Evolutionary conservation across 192 early-diverging fungal genomes (phyloP), one percentile per base, ranked within the genome.

Genomic region (Linnemannia exigua): DNA sequence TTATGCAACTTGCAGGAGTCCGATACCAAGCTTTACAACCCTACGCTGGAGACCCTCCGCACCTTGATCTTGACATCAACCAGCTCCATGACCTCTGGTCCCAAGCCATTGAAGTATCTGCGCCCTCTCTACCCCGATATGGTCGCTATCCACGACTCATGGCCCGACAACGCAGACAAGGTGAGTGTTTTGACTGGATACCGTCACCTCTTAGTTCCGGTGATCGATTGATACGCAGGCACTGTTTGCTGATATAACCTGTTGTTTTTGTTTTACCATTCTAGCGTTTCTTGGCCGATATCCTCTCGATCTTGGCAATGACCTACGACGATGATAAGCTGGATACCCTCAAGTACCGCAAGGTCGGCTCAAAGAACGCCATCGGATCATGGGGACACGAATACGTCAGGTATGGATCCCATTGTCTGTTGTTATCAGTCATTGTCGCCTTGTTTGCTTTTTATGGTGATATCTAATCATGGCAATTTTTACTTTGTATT

Each of bases 81-180:
- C 5, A 96, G 95, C 74, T 99, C 99, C 58, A 99, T 99, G 99
- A 99, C 99, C 11, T 97, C 97, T n/a, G 99, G 99, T 7, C 98
- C 99, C 68, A 99, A 99, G 87, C 98, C 98, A 35, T 92, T 99
- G 82, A 99, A 99, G 89, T 99, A 96, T 79, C 88, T 99, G 72
- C 92, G 98, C 74, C 94, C 94, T 48, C 96, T 97, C 74, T 99
- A 98, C 88, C 81, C 84, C 63, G 90, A 92, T 7, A 80, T 99
- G 72, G 85, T 89, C 51, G 90, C 90, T 19, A 87, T 97, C 35
- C 96, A 95, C 78, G 92, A 93, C 19, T 87, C 82, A 17, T 99
- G 98, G 98, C 75, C 87, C 90, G 79, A 90, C 77, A 88, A 77
- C 25, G 91, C 94, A 83, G 93, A 97, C 89, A 97, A 96, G 93